Evolutionary conservation across 306 rosid genomes (phyloP), one percentile per base, ranked within the genome.

Genomic region (Amphicarpaea edgeworthii): DNA sequence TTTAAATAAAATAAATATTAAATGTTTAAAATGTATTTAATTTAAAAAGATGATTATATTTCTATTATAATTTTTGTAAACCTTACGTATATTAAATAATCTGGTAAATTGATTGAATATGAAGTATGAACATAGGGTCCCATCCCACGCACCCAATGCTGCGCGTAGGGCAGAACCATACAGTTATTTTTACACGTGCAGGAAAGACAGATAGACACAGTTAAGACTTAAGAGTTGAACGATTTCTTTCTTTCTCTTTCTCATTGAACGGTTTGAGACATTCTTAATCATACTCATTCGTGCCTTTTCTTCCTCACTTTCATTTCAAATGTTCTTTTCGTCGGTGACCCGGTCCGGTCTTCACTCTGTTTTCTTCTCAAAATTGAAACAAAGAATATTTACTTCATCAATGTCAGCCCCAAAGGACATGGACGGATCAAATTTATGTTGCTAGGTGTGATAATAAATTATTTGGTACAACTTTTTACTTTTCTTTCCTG

Each of bases 381-480:
- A 23, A 17, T 0, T 7, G 28, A 54, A 38, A 23, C 7, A 23
- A 2, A 55, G 8, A 76, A 37, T 43, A 32, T 38, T 41, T 62
- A 62, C 38, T 53, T 58, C 14, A 40, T 8, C 45, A 16, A 5
- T n/a, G 47, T 51, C 12, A n/a, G 14, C 3, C 40, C 16, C 3
- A 28, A 2, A 28, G n/a, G n/a, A n/a, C n/a, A n/a, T n/a, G n/a
- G n/a, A n/a, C n/a, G n/a, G n/a, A 24, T 24, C 1, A 32, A 21
- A 34, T 78, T 78, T 70, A 60, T 70, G 65, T 60, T 32, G 55
- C 61, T 49, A 34, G 77, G 64, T 70, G 45, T 46, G 66, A 70
- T 72, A 70, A 62, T 61, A 40, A 70, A 79, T 79, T 47, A 42
- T 78, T 49, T 24, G 57, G n/a, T 68, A 45, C 3, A 24, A 17